A percentile compares a stretch with the other conserved stretches of the same genome.
Conservation (phyloP, 2,329 filamentous ascomycete genomes). For the Penicillium hordei region DNA sequence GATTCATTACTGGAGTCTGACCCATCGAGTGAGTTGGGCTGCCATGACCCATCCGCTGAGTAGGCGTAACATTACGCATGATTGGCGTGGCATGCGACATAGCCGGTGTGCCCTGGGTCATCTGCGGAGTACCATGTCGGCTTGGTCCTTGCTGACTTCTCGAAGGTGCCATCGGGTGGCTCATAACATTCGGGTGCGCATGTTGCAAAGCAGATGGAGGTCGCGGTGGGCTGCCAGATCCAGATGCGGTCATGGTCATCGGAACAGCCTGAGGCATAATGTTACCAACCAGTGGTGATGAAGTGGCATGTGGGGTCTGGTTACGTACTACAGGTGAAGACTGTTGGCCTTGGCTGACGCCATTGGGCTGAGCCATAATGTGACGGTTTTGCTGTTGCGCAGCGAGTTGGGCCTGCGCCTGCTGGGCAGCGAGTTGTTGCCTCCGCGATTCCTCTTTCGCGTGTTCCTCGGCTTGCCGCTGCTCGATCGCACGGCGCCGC, state of each 20-base stretch:
- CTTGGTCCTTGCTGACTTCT: slow-evolving; percentile 49
- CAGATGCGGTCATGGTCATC: slow-evolving; percentile 48
- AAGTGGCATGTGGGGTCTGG: slow-evolving; percentile 47
- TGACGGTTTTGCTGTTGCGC: slow-evolving; percentile 54
- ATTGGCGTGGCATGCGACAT: slow-evolving; percentile 50
- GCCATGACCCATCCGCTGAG: slow-evolving; percentile 47
- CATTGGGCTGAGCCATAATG: slow-evolving; percentile 48
- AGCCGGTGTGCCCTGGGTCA: slow-evolving; percentile 48
- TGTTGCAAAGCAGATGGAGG: slow-evolving; percentile 50
- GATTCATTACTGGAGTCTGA: slow-evolving; percentile 48
- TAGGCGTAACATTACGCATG: slow-evolving; percentile 50
- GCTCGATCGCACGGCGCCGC: slow-evolving; percentile 46
- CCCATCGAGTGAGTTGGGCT: slow-evolving; percentile 47
- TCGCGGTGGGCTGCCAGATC: slow-evolving; percentile 48
- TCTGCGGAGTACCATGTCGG: slow-evolving; percentile 50
- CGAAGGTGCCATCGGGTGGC: slow-evolving; percentile 47
- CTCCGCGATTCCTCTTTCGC: slow-evolving; percentile 42
- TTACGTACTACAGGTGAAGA: slow-evolving; percentile 51
- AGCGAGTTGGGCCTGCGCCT: slow-evolving; percentile 46
- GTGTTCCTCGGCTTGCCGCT: slow-evolving; percentile 47
- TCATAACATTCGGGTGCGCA: slow-evolving; percentile 47
- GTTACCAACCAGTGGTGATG: slow-evolving; percentile 46
- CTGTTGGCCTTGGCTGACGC: slow-evolving; percentile 43
- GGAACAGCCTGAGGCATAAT: slow-evolving; percentile 44
- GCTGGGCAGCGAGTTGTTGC: slow-evolving; percentile 46